These are phyloP conservation scores for Lachancea mirantina DNA, from an alignment of 805 yeast genomes.

Conservation along the genomic window DNA sequence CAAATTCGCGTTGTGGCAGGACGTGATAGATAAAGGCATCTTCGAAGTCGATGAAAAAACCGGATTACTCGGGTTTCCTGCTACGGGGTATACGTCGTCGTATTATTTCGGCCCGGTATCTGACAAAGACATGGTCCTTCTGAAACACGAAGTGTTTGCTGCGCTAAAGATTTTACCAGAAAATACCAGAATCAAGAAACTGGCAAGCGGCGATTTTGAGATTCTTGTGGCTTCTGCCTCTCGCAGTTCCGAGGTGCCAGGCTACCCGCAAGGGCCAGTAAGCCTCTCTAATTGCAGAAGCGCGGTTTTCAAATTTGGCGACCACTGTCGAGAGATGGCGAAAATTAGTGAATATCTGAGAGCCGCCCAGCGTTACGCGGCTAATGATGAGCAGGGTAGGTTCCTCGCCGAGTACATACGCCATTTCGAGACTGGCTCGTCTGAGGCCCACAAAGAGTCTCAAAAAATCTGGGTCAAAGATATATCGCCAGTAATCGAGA, in stretches of 20 bases:
- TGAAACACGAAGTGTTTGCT: conserved; percentile 40
- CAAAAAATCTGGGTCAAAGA: conserved; percentile 87
- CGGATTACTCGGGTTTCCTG: conserved; percentile 69
- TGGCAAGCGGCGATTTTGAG: conserved; percentile 39
- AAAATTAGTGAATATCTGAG: conserved; percentile 49
- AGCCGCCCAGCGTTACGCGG: conserved; percentile 54
- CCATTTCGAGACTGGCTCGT: conserved; percentile 73
- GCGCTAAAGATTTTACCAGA: conserved; percentile 44
- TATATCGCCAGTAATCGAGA: conserved; percentile 67
- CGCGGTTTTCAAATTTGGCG: conserved; percentile 64
- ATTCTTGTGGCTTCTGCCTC: conserved; percentile 64
- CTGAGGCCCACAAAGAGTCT: conserved; percentile 77
- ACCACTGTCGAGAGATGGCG: conserved; percentile 59
- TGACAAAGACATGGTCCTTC: conserved; percentile 54
- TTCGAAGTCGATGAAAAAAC: conserved; percentile 43
- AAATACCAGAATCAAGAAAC: conserved; percentile 68
- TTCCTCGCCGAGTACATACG: conserved; percentile 62
- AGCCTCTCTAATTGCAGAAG: conserved; percentile 35
- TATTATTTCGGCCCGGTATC: conserved; percentile 58
- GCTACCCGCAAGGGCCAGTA: conserved; percentile 44
- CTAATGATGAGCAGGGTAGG: conserved; percentile 62
- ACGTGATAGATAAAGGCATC: conserved; percentile 40
- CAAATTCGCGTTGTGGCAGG: conserved; percentile 20
- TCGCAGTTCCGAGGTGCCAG: conserved; percentile 38
- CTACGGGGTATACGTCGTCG: conserved; percentile 64